Evolutionary conservation across 2,329 filamentous ascomycete species (phyloP), one percentile per base, ranked within the genome.

Genomic region (Aspergillus alliaceus): DNA sequence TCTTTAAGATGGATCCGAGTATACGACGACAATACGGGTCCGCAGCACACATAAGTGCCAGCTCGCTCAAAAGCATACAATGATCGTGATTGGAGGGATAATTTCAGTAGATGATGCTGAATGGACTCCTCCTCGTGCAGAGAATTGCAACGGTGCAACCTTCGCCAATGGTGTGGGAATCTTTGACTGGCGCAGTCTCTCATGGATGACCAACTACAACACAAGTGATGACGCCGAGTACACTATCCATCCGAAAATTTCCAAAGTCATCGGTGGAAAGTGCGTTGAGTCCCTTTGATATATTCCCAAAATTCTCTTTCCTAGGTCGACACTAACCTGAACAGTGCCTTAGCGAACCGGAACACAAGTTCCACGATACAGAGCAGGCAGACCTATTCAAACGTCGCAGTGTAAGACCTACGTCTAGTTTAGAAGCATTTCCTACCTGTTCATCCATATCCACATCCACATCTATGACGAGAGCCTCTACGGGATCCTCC

Each of bases 1-100:
- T 75, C 77, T 1, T 80, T 59, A 24, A 15, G 40, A 15, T 59
- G 49, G 57, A 59, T 59, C 24, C 53, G 49, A 8, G 53, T 56
- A 24, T 37, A 34, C 11, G 53, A 56, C 27, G 53, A 40, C 24
- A 39, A 39, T 14, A 39, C 35, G 2, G n/a, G 11, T 18, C 35
- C n/a, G 35, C 11, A 39, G 9, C 18, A 39, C 18, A 22, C 35
- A 39, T 11, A 39, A 39, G 20, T 39, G 35, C 14, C 35, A 20
- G n/a, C 35, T 39, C 11, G 35, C 35, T 22, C 15, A 11, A 20
- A 39, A 39, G 35, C 4, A 39, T 6, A 39, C n/a, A 18, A 39
- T 39, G n/a, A 18, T 39, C 35, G 35, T 39, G 4, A 20, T 39
- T 39, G 35, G 35, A 39, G 35, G 35, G 3, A 39, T 39, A 18